phyloP scores from a whole-genome alignment of 2,329 filamentous ascomycete genomes.

The Ophiosphaerella korrae region DNA sequence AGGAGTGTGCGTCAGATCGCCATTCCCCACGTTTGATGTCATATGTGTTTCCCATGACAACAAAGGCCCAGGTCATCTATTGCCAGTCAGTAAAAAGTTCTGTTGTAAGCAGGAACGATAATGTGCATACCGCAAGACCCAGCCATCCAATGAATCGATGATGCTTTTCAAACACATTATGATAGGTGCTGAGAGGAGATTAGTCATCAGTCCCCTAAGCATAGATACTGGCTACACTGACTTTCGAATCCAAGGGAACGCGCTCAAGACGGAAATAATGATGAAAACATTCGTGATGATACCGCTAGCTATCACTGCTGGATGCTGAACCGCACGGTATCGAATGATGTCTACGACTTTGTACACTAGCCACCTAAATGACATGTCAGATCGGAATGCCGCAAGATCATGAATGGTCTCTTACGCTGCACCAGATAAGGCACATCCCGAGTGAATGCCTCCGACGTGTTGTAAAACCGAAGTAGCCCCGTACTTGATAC shows the following conservation, averaged over 20 bases:
- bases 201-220: constrained; percentile 10
- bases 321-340: constrained; percentile 39
- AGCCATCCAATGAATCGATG: constrained; percentile 45
- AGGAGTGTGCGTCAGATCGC: constrained; percentile 28
- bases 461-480: constrained; percentile 42
- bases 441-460: constrained; percentile 44
- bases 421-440: constrained; percentile 42
- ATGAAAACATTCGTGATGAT: constrained; percentile 43
- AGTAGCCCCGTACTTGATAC: constrained; percentile 36
- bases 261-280: constrained; percentile 42
- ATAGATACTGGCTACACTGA: constrained; percentile 18
- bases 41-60: constrained; percentile 40
- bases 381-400: constrained; percentile 9
- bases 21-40: constrained; percentile 42
- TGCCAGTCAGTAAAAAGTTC: constrained; percentile 7
- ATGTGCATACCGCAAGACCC: constrained; percentile 36
- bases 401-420: background rate
- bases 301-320: constrained; percentile 38
- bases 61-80: constrained; percentile 44
- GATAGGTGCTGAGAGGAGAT: constrained; percentile 33
- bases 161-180: constrained; percentile 44
- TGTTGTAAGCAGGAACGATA: too few species aligned
- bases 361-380: constrained; percentile 39
- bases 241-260: constrained; percentile 46
- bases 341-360: constrained; percentile 43